Conservation (phyloP, 129 eudicot genomes). For the Pulicaria dysenterica region DNA sequence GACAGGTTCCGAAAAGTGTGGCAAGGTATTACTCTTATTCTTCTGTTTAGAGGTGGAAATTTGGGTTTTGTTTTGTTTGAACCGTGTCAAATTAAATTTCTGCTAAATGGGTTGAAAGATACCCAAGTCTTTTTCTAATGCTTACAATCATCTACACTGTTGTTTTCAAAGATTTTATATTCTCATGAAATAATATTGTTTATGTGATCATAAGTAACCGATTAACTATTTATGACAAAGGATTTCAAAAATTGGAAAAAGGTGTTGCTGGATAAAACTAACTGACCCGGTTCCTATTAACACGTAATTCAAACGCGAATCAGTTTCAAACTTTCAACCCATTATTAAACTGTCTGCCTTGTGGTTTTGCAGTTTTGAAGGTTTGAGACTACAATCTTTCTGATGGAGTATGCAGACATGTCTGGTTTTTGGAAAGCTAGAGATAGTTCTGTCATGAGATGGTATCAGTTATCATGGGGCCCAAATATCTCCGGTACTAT, state of each 20-base stretch:
- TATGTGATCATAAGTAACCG: not conserved
- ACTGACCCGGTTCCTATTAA: not conserved
- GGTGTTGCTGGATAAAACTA: not conserved
- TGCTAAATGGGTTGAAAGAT: not conserved
- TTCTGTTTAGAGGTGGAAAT: not conserved
- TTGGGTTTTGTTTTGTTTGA: not conserved
- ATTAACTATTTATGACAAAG: not conserved
- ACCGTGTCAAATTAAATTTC: not conserved
- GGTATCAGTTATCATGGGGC: conserved; percentile 24
- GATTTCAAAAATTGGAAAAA: not conserved
- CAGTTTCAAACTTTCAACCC: not conserved
- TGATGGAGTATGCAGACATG: conserved; percentile 14
- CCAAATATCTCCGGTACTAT: conserved; percentile 1
- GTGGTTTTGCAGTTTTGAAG: conserved; percentile 26
- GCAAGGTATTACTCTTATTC: conserved; percentile 22
- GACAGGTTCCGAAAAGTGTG: conserved; percentile 21
- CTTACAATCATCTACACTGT: not conserved
- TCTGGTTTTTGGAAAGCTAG: conserved; percentile 18
- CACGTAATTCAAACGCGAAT: not conserved
- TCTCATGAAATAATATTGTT: not conserved
- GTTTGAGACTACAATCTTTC: conserved; percentile 24
- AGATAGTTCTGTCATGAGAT: conserved; percentile 15
- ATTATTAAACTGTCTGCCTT: not conserved
- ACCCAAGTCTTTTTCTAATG: not conserved
- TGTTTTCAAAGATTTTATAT: not conserved